Conservation (phyloP, 2,329 filamentous ascomycete species). For the Rhexocercosporidium sp. region DNA sequence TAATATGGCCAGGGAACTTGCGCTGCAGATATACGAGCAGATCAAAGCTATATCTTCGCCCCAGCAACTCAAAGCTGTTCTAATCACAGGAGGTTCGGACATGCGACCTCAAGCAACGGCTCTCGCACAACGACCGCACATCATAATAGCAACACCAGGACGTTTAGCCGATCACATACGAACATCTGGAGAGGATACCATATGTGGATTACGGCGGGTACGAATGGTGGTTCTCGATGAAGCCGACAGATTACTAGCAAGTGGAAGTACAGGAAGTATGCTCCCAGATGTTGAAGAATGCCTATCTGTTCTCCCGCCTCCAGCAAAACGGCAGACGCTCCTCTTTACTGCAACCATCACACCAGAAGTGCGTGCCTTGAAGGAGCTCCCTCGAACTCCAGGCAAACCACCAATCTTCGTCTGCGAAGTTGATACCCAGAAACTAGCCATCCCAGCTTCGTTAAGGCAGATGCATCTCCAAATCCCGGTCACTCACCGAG, state of each 20-base stretch:
- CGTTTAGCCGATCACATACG: slow-evolving; percentile 92
- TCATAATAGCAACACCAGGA: slow-evolving; percentile 94
- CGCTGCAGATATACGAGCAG: slow-evolving; percentile 95
- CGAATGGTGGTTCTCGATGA: slow-evolving; percentile 93
- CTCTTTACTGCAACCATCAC: slow-evolving; percentile 97
- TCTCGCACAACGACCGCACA: slow-evolving; percentile 80
- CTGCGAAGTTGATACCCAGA: slow-evolving; percentile 82
- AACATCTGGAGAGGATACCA: slow-evolving; percentile 88
- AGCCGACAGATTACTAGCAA: slow-evolving; percentile 84
- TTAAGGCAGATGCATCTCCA: slow-evolving; percentile 86
- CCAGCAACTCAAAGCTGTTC: slow-evolving; percentile 82
- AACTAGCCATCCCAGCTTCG: slow-evolving; percentile 78
- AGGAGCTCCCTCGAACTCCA: slow-evolving; percentile 72
- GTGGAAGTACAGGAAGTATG: slow-evolving; percentile 81
- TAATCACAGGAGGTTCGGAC: slow-evolving; percentile 92
- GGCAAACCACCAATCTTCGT: slow-evolving; percentile 82
- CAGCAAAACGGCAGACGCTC: slow-evolving; percentile 83
- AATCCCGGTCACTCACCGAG: slow-evolving; percentile 88
- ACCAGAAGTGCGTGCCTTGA: slow-evolving; percentile 85
- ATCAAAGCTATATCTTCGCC: slow-evolving; percentile 90
- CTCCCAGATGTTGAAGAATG: slow-evolving; percentile 93
- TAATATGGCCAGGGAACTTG: slow-evolving; percentile 71
- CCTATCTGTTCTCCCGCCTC: slow-evolving; percentile 78
- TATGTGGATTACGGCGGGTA: slow-evolving; percentile 78
- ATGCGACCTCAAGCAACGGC: slow-evolving; percentile 91